Evolutionary conservation across 2,329 filamentous ascomycete genomes (phyloP), one percentile per base, ranked within the genome.

Genomic region (Gremmenia infestans): DNA sequence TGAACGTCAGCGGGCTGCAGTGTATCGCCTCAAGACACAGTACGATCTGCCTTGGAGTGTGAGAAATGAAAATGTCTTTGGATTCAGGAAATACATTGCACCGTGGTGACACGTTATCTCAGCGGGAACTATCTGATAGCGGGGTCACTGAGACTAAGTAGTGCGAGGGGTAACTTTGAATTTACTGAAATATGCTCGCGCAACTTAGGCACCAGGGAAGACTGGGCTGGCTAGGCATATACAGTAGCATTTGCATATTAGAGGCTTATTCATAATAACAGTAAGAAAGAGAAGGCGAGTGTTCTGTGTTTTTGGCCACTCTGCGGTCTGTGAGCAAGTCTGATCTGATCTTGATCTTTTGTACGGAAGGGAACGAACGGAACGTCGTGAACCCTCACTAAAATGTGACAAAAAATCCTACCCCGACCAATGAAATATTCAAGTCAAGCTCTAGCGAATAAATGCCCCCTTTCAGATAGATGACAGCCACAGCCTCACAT

Each of bases 401-500:
- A 28, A 54, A 39, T 8, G 23, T 23, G 42, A 45, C 48, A 45
- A 11, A 32, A 32, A 32, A 11, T 9, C 28, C 28, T 9, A 32
- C 28, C 42, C 28, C 28, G 9, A 32, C 28, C 42, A 45, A 45
- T 17, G 19, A 23, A 15, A 23, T 15, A 25, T 22, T 32, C 14
- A 14, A 15, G 47, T 19, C 57, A 52, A n/a, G 36, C 12, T 22
- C 25, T 25, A 47, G 55, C 58, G 55, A 61, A 62, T 62, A 56
- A 62, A 53, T 39, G 32, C 48, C 28, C 50, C 43, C 35, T 37
- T 19, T 42, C 48, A 53, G 47, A 61, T 59, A 51, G n/a, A n/a
- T n/a, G n/a, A n/a, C n/a, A n/a, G n/a, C n/a, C n/a, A 51, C 40
- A 56, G 54, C 45, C 55, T 53, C 63, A 64, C 60, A 69, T 70